A percentile compares a stretch with the other conserved stretches of the same genome.
These are phyloP conservation scores for Fabrea salina DNA, from an alignment of 169 alveolate genomes.

Conservation along the genomic window DNA sequence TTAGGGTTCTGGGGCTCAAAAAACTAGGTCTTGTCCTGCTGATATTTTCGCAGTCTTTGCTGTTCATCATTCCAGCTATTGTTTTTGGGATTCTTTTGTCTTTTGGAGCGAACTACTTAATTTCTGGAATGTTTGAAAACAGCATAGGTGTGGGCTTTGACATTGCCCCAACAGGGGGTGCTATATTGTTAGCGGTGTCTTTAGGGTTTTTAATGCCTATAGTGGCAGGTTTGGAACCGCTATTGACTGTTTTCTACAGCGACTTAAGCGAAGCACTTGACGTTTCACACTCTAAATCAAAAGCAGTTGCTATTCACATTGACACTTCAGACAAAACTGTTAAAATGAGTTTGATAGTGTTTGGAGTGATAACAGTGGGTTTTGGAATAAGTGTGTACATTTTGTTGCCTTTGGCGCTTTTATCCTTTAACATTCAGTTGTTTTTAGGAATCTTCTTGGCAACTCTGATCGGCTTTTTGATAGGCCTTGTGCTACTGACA, in stretches of 20 bases:
- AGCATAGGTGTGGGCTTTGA: constrained; percentile 47
- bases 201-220: constrained; percentile 78
- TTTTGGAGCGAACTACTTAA: constrained; percentile 33
- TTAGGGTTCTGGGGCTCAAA: constrained; percentile 78
- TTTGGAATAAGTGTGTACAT: constrained; percentile 81
- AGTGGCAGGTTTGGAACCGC: constrained; percentile 68
- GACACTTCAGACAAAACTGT: constrained; percentile 54
- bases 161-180: constrained; percentile 43
- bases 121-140: constrained; percentile 27
- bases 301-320: constrained; percentile 75
- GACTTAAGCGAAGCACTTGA: constrained; percentile 74
- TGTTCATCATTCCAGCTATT: constrained; percentile 79
- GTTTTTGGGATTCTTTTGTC: constrained; percentile 66
- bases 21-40: constrained; percentile 65
- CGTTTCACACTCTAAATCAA: constrained; percentile 63
- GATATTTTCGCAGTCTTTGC: constrained; percentile 62
- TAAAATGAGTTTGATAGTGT: constrained; percentile 52
- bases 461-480: constrained; percentile 75
- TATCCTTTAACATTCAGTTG: constrained; percentile 69
- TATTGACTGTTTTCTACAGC: constrained; percentile 60
- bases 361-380: constrained; percentile 73
- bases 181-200: constrained; percentile 42
- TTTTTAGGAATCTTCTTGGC: constrained; percentile 73
- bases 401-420: constrained; percentile 78
- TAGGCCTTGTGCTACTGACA: constrained; percentile 75